Percentiles rank a stretch among this genome's conserved stretches.
Evolutionary conservation across 2,329 filamentous ascomycete genomes (phyloP).

Genomic region (Raffaelea ambrosiae): DNA sequence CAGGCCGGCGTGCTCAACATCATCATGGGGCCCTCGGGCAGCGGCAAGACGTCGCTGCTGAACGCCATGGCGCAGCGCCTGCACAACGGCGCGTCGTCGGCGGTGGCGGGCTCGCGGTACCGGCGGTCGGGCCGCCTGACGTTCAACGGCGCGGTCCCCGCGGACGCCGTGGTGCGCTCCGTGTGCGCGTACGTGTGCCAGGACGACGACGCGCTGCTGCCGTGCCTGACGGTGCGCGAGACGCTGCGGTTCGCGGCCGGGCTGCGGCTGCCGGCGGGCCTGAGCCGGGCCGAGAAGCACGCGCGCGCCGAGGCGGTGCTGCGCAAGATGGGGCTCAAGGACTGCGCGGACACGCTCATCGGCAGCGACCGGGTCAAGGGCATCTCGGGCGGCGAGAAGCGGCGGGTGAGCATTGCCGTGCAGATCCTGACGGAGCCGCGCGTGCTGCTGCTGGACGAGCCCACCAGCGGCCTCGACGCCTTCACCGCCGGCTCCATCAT

Average conservation of each 20-base stretch:
- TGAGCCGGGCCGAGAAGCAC: conserved; percentile 69
- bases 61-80: no score
- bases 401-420: conserved; percentile 80
- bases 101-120: no score
- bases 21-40: no score
- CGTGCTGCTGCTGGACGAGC: conserved; percentile 81
- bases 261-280: conserved; percentile 70
- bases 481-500: conserved; percentile 91
- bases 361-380: conserved; percentile 81
- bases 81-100: no score
- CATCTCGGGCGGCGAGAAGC: conserved; percentile 60
- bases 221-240: conserved; percentile 67
- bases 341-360: conserved; percentile 82
- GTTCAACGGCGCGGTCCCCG: no score
- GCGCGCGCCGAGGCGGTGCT: conserved; percentile 88
- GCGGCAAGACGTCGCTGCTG: no score
- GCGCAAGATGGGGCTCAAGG: conserved; percentile 79
- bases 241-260: conserved; percentile 73
- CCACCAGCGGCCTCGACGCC: conserved; percentile 84
- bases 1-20: no score
- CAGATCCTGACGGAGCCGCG: conserved; percentile 87
- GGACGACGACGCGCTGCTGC: conserved; percentile 66
- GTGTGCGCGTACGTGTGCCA: conserved; percentile 73
- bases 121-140: no score
- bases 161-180: no score